A percentile compares a stretch with the other conserved stretches of the same genome.
phyloP scores from a whole-genome alignment of 768 basidiomycete genomes.

The Lanmaoa pseudosensibilis region DNA sequence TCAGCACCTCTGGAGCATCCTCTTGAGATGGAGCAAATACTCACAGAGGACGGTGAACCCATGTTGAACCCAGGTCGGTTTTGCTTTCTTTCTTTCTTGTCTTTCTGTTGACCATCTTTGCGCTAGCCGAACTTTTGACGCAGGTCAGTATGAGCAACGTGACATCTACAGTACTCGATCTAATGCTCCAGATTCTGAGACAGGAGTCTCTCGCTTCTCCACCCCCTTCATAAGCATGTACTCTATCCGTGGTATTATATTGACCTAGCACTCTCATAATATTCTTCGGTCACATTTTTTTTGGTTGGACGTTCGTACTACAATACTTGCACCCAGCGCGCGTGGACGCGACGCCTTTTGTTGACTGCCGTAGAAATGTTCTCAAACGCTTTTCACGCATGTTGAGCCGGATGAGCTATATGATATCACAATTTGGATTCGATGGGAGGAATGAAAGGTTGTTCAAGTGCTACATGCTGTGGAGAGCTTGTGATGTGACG shows the following conservation, averaged over 20 bases:
- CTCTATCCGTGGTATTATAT: conserved; percentile 25
- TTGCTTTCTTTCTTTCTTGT: background rate
- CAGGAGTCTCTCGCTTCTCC: conserved; percentile 71
- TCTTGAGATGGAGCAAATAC: conserved; percentile 51
- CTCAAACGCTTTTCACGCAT: conserved; percentile 9
- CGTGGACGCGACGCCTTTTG: conserved; percentile 14
- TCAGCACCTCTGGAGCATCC: conserved; percentile 33
- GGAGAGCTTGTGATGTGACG: conserved; percentile 32
- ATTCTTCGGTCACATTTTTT: conserved; percentile 5
- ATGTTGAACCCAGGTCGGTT: conserved; percentile 67
- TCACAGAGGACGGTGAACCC: conserved; percentile 63
- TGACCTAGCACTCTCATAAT: conserved; percentile 21
- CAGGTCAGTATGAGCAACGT: conserved; percentile 43
- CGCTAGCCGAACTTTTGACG: conserved; percentile 55
- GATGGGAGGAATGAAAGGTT: background rate
- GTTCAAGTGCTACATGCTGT: conserved; percentile 35
- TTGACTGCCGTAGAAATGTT: conserved; percentile 14
- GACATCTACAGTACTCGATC: conserved; percentile 22
- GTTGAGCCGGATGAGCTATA: conserved; percentile 8
- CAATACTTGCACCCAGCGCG: conserved; percentile 23
- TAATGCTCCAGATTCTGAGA: conserved; percentile 27
- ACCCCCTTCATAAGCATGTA: conserved; percentile 49
- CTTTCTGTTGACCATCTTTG: conserved; percentile 4
- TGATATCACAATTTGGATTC: conserved; percentile 22
- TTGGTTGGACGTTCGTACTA: conserved; percentile 22